A percentile compares a stretch with the other conserved stretches of the same genome.
Evolutionary conservation across 2,329 filamentous ascomycete genomes (phyloP).

Genomic region (Aspergillus novofumigatus): DNA sequence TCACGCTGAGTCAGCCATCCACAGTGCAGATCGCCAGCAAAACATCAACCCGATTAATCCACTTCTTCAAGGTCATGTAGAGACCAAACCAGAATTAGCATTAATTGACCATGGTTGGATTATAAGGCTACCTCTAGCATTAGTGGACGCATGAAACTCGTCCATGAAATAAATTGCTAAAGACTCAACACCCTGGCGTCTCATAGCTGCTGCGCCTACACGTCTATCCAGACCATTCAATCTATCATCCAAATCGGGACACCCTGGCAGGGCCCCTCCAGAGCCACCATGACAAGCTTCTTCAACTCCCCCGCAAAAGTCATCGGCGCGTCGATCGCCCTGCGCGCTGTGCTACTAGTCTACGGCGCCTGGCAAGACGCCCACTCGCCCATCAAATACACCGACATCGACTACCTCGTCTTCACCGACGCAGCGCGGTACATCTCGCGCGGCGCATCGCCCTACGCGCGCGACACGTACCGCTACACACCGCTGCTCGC

Average conservation of each 20-base stretch:
- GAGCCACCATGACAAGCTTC: conserved; percentile 17
- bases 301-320: conserved; percentile 32
- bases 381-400: conserved; percentile 90
- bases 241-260: neutral
- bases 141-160: neutral
- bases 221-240: neutral
- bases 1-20: conserved; percentile 3
- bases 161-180: neutral
- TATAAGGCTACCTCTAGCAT: neutral
- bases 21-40: neutral
- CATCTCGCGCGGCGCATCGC: conserved; percentile 62
- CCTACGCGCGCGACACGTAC: conserved; percentile 89
- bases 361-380: conserved; percentile 94
- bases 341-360: conserved; percentile 70
- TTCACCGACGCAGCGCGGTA: conserved; percentile 93
- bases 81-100: neutral
- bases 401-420: conserved; percentile 97
- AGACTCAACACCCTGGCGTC: neutral
- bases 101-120: neutral
- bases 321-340: conserved; percentile 44
- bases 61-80: neutral
- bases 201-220: no score
- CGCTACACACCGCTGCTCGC: conserved; percentile 92
- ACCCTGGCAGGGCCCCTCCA: no score
- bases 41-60: conserved; percentile 1